Percentiles rank a stretch among this genome's conserved stretches.
Conservation (phyloP, 1,284 basidiomycete genomes). For the Prillingera fragicola region DNA sequence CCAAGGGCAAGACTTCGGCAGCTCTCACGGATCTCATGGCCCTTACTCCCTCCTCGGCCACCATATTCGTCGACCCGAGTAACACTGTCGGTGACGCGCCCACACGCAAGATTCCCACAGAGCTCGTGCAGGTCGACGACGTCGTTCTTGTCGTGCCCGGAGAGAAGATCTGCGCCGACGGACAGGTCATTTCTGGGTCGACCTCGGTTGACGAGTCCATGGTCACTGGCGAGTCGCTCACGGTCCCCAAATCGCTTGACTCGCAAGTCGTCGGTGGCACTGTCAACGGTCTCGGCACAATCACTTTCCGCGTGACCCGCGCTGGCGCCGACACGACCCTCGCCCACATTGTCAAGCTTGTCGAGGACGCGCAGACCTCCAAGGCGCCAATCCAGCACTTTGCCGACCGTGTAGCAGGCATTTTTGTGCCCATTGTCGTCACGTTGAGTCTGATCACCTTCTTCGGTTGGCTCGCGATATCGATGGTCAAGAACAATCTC, state of each 20-base stretch:
- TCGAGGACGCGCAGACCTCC: conserved; percentile 95
- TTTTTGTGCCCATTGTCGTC: conserved; percentile 91
- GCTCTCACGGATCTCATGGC: conserved; percentile 95
- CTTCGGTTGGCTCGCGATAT: conserved; percentile 73
- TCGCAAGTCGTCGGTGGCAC: conserved; percentile 92
- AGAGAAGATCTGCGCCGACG: conserved; percentile 94
- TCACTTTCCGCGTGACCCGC: conserved; percentile 91
- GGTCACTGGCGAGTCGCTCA: conserved; percentile 93
- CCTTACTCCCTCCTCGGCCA: conserved; percentile 89
- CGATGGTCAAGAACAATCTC: conserved; percentile 59
- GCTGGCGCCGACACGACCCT: conserved; percentile 95
- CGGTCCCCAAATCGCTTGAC: conserved; percentile 74
- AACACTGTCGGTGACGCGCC: conserved; percentile 60
- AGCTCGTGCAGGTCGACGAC: conserved; percentile 91
- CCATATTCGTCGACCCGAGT: conserved; percentile 66
- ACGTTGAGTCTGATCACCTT: conserved; percentile 77
- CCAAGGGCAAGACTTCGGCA: conserved; percentile 94
- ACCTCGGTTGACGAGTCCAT: conserved; percentile 94
- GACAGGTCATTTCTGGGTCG: conserved; percentile 75
- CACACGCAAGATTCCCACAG: conserved; percentile 84
- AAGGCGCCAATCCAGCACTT: conserved; percentile 98
- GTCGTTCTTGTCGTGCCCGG: conserved; percentile 91
- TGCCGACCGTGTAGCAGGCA: conserved; percentile 88
- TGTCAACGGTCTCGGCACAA: conserved; percentile 89
- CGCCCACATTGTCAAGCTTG: conserved; percentile 91